Percentiles rank a stretch among this genome's conserved stretches.
phyloP scores from a whole-genome alignment of 495 filamentous ascomycete genomes.

The Chaetomium tenue region DNA sequence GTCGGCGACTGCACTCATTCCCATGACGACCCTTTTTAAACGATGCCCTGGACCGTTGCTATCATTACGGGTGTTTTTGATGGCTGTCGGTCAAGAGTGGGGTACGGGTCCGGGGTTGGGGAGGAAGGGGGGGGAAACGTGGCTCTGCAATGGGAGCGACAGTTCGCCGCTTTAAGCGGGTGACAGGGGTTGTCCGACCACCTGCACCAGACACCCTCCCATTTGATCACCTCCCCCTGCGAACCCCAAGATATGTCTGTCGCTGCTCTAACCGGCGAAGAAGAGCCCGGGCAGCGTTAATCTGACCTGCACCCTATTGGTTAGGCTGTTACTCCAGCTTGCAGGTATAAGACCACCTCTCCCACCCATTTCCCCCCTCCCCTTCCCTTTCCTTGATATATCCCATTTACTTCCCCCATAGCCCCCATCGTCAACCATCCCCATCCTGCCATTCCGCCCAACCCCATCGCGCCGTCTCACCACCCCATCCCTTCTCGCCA shows the following conservation, averaged over 20 bases:
- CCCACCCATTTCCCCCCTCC: slow-evolving; percentile 4
- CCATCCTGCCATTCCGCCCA: not conserved
- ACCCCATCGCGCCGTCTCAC: not conserved
- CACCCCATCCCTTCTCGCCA: slow-evolving; percentile 11
- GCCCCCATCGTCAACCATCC: not conserved
- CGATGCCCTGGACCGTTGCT: no score
- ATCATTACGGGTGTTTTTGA: not conserved
- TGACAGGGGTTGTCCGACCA: not conserved
- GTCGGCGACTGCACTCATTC: no score
- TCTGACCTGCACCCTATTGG: not conserved
- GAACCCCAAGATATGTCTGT: not conserved
- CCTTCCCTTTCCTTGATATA: not conserved
- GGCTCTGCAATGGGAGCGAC: not conserved
- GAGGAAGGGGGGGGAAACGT: not conserved
- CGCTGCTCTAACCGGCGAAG: not conserved
- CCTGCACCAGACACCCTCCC: slow-evolving; percentile 3
- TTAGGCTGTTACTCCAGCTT: not conserved
- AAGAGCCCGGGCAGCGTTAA: not conserved
- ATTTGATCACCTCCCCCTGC: not conserved
- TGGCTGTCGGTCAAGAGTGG: not conserved
- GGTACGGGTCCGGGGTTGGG: not conserved
- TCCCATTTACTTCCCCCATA: not conserved
- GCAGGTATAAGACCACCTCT: slow-evolving; percentile 13
- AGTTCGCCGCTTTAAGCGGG: slow-evolving; percentile 9
- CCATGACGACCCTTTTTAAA: no score